These are phyloP conservation scores for Termitomyces sp. DNA, from an alignment of 1,284 basidiomycete species.

Conservation along the genomic window DNA sequence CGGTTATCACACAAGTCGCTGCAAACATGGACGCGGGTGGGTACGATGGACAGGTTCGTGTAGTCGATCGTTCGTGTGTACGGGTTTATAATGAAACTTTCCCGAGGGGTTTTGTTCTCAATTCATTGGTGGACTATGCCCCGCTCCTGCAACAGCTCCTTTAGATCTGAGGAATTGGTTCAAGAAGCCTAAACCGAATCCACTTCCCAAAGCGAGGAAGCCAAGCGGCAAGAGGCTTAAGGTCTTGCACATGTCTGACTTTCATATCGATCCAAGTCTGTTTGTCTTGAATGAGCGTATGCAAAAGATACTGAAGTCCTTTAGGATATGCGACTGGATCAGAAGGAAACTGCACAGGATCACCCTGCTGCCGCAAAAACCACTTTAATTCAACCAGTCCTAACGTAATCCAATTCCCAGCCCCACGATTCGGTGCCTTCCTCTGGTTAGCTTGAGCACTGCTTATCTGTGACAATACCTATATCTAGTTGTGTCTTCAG, in stretches of 20 bases:
- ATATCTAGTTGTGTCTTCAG: slow-evolving; percentile 29
- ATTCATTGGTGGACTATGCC: slow-evolving; percentile 25
- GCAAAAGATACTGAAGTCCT: background rate
- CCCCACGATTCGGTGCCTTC: slow-evolving; percentile 65
- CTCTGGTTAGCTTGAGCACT: slow-evolving; percentile 29
- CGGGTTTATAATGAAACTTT: background rate
- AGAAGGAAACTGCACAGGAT: slow-evolving; percentile 67
- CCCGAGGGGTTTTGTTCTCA: slow-evolving; percentile 26
- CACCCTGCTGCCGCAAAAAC: slow-evolving; percentile 64
- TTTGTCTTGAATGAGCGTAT: background rate
- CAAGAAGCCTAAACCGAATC: slow-evolving; percentile 57
- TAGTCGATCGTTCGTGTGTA: background rate
- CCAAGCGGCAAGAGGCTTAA: slow-evolving; percentile 63
- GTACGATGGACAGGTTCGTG: slow-evolving; percentile 60
- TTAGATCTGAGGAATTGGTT: slow-evolving; percentile 30
- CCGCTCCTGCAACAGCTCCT: slow-evolving; percentile 23
- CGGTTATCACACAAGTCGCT: slow-evolving; percentile 62
- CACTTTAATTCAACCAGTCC: slow-evolving; percentile 48
- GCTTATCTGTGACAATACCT: background rate
- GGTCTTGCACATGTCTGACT: slow-evolving; percentile 73
- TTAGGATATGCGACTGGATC: slow-evolving; percentile 66
- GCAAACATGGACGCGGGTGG: slow-evolving; percentile 63
- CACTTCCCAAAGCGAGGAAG: slow-evolving; percentile 49
- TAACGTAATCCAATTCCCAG: slow-evolving; percentile 46
- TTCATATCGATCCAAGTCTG: slow-evolving; percentile 72